These are phyloP conservation scores for Aureobasidium sp. DNA, from an alignment of 2,329 filamentous ascomycete genomes.

Conservation along the genomic window DNA sequence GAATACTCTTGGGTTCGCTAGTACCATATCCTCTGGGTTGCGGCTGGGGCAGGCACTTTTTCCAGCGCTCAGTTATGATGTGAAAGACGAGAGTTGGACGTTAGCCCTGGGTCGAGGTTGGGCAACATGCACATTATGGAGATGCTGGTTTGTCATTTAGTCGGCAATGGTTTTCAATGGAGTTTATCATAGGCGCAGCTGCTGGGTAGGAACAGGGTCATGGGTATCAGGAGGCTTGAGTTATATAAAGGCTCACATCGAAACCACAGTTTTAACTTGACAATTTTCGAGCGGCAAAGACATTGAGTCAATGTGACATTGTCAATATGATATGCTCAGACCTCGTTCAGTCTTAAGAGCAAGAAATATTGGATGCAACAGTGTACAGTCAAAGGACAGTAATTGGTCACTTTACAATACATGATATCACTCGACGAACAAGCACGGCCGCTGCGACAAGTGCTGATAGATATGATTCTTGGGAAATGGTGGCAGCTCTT, in stretches of 20 bases:
- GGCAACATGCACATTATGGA: neutral
- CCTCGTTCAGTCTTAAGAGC: neutral
- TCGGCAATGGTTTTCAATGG: neutral
- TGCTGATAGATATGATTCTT: neutral
- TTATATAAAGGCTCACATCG: slow-evolving; percentile 1
- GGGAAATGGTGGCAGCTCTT: too few relatives aligned
- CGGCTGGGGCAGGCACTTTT: neutral
- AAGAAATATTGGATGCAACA: neutral
- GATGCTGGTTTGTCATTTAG: neutral
- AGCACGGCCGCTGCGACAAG: neutral
- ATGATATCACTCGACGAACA: neutral
- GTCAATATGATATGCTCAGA: too few relatives aligned
- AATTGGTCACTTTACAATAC: neutral
- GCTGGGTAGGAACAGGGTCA: neutral
- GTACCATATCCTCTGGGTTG: neutral
- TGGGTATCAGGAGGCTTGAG: neutral
- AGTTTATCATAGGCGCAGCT: neutral
- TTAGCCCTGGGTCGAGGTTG: neutral
- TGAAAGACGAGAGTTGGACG: neutral
- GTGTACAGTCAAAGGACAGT: neutral
- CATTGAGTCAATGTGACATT: neutral
- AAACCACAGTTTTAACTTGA: neutral
- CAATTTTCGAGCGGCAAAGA: neutral
- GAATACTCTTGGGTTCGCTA: neutral
- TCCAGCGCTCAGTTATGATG: neutral